phyloP scores from a whole-genome alignment of 129 eudicot genomes.

The Saussurea involucrata region DNA sequence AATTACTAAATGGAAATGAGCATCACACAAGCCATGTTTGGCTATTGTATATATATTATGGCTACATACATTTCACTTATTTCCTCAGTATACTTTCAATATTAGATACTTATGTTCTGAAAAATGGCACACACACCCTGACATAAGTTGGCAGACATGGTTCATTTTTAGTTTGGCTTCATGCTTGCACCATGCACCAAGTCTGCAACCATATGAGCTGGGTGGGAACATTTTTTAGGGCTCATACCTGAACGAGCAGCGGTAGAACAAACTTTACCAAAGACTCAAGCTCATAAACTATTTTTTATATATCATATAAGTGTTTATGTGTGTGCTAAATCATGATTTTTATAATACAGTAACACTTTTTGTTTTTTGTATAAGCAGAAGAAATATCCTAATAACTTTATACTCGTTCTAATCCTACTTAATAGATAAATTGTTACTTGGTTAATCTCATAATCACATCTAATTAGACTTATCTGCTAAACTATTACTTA shows the following conservation, averaged over 20 bases:
- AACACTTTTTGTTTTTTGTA: background rate
- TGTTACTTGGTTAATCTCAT: background rate
- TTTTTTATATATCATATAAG: background rate
- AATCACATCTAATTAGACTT: background rate
- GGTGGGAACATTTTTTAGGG: background rate
- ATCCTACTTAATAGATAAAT: no score
- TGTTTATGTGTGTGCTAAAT: background rate
- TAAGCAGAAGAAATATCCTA: background rate
- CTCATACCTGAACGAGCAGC: background rate
- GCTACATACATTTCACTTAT: no score
- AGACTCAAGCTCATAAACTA: background rate
- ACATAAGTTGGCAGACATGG: background rate
- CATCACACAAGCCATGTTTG: no score
- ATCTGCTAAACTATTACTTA: slow-evolving; percentile 13
- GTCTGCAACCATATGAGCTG: background rate
- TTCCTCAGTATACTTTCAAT: no score
- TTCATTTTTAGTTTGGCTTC: background rate
- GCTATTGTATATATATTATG: no score
- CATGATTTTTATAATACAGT: background rate
- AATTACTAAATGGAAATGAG: no score
- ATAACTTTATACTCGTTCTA: background rate
- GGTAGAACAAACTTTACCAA: background rate
- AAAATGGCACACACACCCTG: background rate
- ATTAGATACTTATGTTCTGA: background rate
- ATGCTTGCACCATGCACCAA: slow-evolving; percentile 1